A percentile compares a stretch with the other conserved stretches of the same genome.
These are phyloP conservation scores for Xylariales sp. DNA, from an alignment of 2,329 filamentous ascomycete genomes.

Conservation along the genomic window DNA sequence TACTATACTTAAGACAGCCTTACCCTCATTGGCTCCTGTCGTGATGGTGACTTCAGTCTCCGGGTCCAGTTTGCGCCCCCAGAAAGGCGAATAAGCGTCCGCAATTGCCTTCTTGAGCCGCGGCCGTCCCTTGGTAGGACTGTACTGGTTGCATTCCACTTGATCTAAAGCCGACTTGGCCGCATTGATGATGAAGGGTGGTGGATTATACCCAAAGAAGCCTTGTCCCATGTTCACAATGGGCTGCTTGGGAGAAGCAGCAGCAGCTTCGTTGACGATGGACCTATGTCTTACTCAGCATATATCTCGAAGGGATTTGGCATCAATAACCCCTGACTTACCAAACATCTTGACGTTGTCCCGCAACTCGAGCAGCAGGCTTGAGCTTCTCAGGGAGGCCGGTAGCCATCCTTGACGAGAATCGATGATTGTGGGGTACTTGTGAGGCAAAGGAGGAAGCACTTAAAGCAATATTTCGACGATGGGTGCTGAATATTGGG, in stretches of 20 bases:
- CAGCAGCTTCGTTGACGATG: constrained; percentile 62
- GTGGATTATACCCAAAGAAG: constrained; percentile 92
- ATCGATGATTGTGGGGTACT: constrained; percentile 12
- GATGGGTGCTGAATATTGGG: constrained; percentile 7
- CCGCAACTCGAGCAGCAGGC: constrained; percentile 45
- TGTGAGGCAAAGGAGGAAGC: not conserved
- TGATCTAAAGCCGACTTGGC: constrained; percentile 84
- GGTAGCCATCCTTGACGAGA: constrained; percentile 33
- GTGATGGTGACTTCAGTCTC: constrained; percentile 94
- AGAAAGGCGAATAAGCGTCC: constrained; percentile 85
- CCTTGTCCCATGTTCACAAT: constrained; percentile 63
- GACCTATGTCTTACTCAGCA: constrained; percentile 47
- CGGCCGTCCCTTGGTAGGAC: constrained; percentile 88
- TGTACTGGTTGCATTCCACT: constrained; percentile 98
- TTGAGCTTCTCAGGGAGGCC: constrained; percentile 39
- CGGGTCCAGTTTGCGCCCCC: constrained; percentile 75
- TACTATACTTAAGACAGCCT: constrained; percentile 9
- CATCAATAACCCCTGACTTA: constrained; percentile 30
- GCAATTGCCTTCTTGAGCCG: constrained; percentile 89
- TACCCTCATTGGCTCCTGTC: constrained; percentile 79
- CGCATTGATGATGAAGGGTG: constrained; percentile 82
- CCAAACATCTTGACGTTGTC: constrained; percentile 50
- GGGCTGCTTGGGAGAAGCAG: constrained; percentile 57
- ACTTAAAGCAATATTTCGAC: not conserved
- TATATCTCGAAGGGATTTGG: constrained; percentile 30